Percentiles rank a stretch among this genome's conserved stretches.
Evolutionary conservation across 176 grass and related monocot genomes (phyloP).

Genomic region (Ananas comosus): DNA sequence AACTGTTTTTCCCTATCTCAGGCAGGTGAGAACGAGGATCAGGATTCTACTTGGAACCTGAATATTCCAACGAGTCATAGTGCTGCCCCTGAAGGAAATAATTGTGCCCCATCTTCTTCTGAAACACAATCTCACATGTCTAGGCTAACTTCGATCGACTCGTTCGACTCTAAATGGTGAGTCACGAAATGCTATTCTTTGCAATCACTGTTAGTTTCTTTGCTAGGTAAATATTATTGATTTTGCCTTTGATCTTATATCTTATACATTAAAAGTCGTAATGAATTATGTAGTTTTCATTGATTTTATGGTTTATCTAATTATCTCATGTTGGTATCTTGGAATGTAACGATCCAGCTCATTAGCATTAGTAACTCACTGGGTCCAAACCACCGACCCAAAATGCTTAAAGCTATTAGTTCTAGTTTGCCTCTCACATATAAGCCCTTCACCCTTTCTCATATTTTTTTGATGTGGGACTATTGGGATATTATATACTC

Average conservation of each 20-base stretch:
- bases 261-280: too few relatives aligned
- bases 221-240: not conserved
- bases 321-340: not conserved
- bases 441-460: too few relatives aligned
- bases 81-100: slow-evolving; percentile 30
- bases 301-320: not conserved
- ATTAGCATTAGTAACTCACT: too few relatives aligned
- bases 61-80: slow-evolving; percentile 38
- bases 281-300: not conserved
- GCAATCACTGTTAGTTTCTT: not conserved
- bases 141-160: slow-evolving; percentile 83
- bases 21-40: slow-evolving; percentile 51
- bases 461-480: too few relatives aligned
- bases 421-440: too few relatives aligned
- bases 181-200: slow-evolving; percentile 13
- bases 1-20: slow-evolving; percentile 13
- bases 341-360: too few relatives aligned
- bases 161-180: slow-evolving; percentile 98
- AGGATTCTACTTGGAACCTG: slow-evolving; percentile 67
- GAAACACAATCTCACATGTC: slow-evolving; percentile 65
- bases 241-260: not conserved
- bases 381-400: too few relatives aligned
- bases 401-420: too few relatives aligned
- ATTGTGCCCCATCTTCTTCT: slow-evolving; percentile 61
- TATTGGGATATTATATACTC: too few relatives aligned